Conservation (phyloP, 768 basidiomycete species). For the Mycena metata region DNA sequence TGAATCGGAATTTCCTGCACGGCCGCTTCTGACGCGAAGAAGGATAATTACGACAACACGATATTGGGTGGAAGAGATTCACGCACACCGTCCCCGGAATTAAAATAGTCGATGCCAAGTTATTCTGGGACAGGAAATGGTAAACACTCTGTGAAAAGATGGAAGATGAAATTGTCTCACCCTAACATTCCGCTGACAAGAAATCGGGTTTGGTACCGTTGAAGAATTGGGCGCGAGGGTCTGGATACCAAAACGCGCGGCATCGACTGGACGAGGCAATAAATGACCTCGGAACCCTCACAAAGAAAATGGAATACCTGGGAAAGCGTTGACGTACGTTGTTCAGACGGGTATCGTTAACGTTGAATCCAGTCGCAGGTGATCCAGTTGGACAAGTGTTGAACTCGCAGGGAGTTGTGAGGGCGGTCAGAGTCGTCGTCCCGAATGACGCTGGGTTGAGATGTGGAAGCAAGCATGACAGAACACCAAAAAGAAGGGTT, state of each 20-base stretch:
- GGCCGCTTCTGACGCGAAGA: conserved; percentile 58
- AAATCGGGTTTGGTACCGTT: conserved; percentile 54
- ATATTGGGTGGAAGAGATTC: neutral
- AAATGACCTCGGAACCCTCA: neutral
- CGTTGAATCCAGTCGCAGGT: conserved; percentile 58
- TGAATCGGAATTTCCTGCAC: conserved; percentile 50
- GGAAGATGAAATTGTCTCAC: neutral
- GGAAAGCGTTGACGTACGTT: conserved; percentile 56
- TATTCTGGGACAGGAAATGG: conserved; percentile 40
- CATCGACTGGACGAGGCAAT: conserved; percentile 44
- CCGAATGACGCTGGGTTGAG: too few species aligned
- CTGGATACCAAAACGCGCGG: conserved; percentile 58
- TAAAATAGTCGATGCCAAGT: conserved; percentile 49
- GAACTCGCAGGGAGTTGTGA: conserved; percentile 59
- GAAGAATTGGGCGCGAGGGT: conserved; percentile 59
- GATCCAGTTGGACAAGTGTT: conserved; percentile 61
- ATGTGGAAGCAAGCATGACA: too few species aligned
- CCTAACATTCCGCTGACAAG: conserved; percentile 58
- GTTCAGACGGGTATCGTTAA: conserved; percentile 51
- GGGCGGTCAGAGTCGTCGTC: conserved; percentile 46
- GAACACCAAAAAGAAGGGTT: too few species aligned
- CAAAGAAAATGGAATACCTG: conserved; percentile 38
- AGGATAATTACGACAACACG: neutral
- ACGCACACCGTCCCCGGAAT: conserved; percentile 61
- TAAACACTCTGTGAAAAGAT: neutral